Percentiles rank a stretch among this genome's conserved stretches.
phyloP scores from a whole-genome alignment of 1,284 basidiomycete species.

The Sporisorium scitamineum region DNA sequence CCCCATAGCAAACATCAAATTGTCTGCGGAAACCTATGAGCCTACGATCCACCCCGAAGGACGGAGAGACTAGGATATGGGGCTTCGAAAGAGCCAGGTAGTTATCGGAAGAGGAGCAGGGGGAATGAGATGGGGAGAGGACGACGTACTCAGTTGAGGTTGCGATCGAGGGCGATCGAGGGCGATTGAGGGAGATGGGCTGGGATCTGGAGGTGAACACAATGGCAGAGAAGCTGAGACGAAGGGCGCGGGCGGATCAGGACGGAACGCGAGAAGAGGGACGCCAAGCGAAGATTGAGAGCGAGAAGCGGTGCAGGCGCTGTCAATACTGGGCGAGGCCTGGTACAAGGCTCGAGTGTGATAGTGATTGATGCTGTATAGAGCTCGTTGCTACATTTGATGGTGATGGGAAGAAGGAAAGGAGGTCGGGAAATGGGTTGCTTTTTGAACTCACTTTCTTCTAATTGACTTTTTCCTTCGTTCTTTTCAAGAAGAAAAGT shows the following conservation, averaged over 20 bases:
- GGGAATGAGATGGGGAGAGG: neutral
- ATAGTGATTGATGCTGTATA: neutral
- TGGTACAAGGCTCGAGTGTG: too few relatives aligned
- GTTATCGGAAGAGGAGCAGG: neutral
- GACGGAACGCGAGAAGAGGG: neutral
- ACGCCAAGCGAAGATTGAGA: too few relatives aligned
- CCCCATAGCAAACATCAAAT: slow-evolving; percentile 25
- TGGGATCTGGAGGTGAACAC: too few relatives aligned
- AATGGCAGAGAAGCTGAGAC: too few relatives aligned
- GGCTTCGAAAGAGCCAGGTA: slow-evolving; percentile 56
- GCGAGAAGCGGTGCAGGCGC: neutral
- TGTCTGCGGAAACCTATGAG: slow-evolving; percentile 33
- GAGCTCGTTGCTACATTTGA: neutral
- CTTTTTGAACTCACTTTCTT: neutral
- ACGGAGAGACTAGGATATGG: slow-evolving; percentile 42
- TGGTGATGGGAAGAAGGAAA: neutral
- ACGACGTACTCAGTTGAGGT: neutral
- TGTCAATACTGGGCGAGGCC: neutral
- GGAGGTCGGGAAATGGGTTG: neutral
- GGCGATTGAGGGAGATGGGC: neutral
- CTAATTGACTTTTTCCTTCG: neutral
- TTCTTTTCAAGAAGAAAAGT: neutral
- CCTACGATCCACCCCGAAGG: slow-evolving; percentile 32
- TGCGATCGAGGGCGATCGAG: neutral
- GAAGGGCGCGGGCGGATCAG: neutral